Conservation (phyloP, 192 early-diverging fungal genomes). For the Gaertneriomyces sp. region DNA sequence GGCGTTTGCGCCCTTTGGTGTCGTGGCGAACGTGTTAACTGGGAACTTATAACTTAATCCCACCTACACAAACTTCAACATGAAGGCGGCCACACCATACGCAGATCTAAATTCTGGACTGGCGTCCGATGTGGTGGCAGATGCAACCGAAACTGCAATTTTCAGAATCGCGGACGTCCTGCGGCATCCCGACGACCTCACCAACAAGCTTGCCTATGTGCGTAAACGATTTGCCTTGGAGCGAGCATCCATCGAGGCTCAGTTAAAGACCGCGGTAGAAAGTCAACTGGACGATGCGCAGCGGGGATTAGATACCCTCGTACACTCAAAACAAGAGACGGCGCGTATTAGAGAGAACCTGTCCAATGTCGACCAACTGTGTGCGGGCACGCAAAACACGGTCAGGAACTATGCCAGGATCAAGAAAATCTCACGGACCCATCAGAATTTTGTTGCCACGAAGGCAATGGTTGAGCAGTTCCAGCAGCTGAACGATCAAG, state of each 20-base stretch:
- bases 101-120: constrained; percentile 3
- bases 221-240: constrained; percentile 84
- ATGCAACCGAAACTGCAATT: constrained; percentile 65
- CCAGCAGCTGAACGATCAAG: constrained; percentile 77
- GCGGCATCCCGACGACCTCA: constrained; percentile 91
- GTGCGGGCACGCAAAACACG: constrained; percentile 77
- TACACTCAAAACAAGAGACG: constrained; percentile 48
- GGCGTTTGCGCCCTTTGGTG: too few species aligned
- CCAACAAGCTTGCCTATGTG: constrained; percentile 73
- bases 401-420: constrained; percentile 90
- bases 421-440: constrained; percentile 85
- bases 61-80: background rate
- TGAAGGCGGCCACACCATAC: constrained; percentile 7
- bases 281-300: constrained; percentile 86
- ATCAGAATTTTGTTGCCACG: constrained; percentile 92
- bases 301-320: constrained; percentile 69
- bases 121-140: constrained; percentile 22
- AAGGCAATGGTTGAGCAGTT: constrained; percentile 84
- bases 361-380: constrained; percentile 79
- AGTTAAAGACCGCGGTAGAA: constrained; percentile 92
- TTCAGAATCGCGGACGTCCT: constrained; percentile 78
- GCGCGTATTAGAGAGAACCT: constrained; percentile 68
- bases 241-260: constrained; percentile 87
- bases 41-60: too few species aligned
- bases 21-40: too few species aligned